Conservation (phyloP, 2,329 filamentous ascomycete species). For the Diplodia sapinea region DNA sequence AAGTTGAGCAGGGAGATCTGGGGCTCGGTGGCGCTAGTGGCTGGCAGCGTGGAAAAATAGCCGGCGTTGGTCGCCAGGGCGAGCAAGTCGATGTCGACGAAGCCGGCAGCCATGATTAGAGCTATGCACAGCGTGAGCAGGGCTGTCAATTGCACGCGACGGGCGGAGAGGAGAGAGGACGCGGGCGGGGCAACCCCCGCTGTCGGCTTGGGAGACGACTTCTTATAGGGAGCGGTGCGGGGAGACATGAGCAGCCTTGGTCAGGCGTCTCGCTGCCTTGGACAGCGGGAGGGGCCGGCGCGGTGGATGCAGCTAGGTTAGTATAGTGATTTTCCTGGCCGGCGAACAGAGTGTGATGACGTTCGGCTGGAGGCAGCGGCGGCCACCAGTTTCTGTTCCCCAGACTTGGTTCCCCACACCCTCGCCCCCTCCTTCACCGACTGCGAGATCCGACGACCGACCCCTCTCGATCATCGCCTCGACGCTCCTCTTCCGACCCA, state of each 20-base stretch:
- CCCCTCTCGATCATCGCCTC: slow-evolving; percentile 2
- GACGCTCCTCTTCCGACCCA: not conserved
- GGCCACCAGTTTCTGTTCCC: slow-evolving; percentile 5
- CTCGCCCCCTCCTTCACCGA: slow-evolving; percentile 4
- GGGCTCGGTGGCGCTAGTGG: slow-evolving; percentile 42
- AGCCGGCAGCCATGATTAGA: slow-evolving; percentile 20
- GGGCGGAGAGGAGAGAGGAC: not conserved
- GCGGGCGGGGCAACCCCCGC: not conserved
- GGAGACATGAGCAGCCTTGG: not conserved
- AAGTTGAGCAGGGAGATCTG: slow-evolving; percentile 48
- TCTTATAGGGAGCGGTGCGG: slow-evolving; percentile 21
- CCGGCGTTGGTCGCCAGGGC: slow-evolving; percentile 41
- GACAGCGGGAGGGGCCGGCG: not conserved
- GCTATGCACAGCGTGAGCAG: slow-evolving; percentile 22
- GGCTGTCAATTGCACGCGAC: not conserved
- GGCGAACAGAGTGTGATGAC: slow-evolving; percentile 7
- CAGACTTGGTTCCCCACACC: slow-evolving; percentile 4
- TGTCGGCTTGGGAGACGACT: not conserved
- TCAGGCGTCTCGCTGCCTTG: not conserved
- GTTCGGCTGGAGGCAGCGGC: not conserved
- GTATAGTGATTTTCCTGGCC: not conserved
- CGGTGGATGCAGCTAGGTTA: not conserved
- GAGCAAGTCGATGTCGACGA: slow-evolving; percentile 42
- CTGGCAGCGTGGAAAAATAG: slow-evolving; percentile 41
- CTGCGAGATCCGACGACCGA: not conserved